Evolutionary conservation across 2,329 filamentous ascomycete species (phyloP).

Genomic region (Aureobasidium sp.): DNA sequence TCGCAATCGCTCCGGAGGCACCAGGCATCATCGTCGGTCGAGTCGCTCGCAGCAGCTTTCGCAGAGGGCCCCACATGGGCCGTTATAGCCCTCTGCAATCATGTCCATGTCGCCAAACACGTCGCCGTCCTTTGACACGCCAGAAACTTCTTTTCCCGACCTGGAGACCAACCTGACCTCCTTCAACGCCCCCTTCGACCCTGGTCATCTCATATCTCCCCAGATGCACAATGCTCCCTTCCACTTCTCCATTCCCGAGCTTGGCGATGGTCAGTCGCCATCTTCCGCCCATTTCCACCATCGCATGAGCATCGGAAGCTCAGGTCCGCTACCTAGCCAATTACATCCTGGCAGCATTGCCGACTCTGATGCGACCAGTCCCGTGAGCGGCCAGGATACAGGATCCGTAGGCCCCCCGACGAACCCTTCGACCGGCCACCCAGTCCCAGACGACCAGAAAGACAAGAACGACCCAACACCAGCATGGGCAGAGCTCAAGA

Average conservation of each 20-base stretch:
- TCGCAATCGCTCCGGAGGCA: background rate
- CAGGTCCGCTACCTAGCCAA: slow-evolving; percentile 18
- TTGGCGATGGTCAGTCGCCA: slow-evolving; percentile 23
- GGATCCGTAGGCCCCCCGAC: background rate
- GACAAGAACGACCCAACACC: slow-evolving; percentile 28
- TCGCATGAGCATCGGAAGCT: slow-evolving; percentile 25
- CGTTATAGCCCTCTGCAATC: slow-evolving; percentile 11
- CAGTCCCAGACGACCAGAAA: slow-evolving; percentile 14
- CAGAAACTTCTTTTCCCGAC: slow-evolving; percentile 4
- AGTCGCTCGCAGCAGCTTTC: background rate
- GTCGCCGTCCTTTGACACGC: slow-evolving; percentile 7
- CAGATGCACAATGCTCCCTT: slow-evolving; percentile 8
- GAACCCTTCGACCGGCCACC: slow-evolving; percentile 9
- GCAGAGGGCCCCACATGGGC: slow-evolving; percentile 12
- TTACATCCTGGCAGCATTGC: slow-evolving; percentile 22
- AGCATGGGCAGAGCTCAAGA: slow-evolving; percentile 46
- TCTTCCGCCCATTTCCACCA: slow-evolving; percentile 26
- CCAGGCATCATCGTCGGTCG: background rate
- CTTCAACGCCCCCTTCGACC: slow-evolving; percentile 3
- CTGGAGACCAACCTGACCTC: background rate
- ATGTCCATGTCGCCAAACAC: slow-evolving; percentile 11
- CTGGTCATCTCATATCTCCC: slow-evolving; percentile 2
- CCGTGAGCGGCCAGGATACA: slow-evolving; percentile 14
- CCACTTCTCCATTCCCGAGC: slow-evolving; percentile 16
- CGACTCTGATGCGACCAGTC: slow-evolving; percentile 26